Base-by-base conservation (phyloP, 1,284 basidiomycete genomes). In the Termitomyces sp. region DNA sequence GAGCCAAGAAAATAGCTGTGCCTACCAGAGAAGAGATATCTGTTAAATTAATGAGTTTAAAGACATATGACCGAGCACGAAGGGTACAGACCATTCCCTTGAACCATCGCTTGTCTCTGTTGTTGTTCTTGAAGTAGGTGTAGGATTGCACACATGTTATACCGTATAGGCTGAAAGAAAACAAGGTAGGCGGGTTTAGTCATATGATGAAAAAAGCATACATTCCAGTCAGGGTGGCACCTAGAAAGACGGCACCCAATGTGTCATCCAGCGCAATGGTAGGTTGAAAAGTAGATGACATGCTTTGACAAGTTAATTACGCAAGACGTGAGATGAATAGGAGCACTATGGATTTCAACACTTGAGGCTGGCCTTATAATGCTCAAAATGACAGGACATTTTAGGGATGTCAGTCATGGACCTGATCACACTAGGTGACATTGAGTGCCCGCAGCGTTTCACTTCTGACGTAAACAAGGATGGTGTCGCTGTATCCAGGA, bases 71-170 rank as follows among this genome's bases (percentile, higher is more conserved):
- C 5, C 1, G 7, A 5, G 19, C 13, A 47, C 3, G 2, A 13
- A 34, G 1, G 1, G 12, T 24, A 47, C 45, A 24, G 13, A 47
- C 46, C 33, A 26, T 1, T 47, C 46, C 13, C 15, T 36, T 47
- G 15, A 36, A 36, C 46, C 46, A 47, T 36, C 1, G 21, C 2
- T 12, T 36, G 21, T 47, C 46, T n/a, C 15, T 7, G 9, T 36
- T 33, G 1, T 13, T 26, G 45, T 24, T 34, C n/a, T 26, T 47
- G 31, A 47, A 47, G 34, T 47, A 47, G 1, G 21, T 26, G 15
- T 47, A 47, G 33, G 33, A 36, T 8, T 47, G 46, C 4, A 47
- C 46, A 26, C 46, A 47, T 26, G 46, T 47, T 34, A 47, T 47
- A n/a, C 46, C 46, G 3, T 47, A 47, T n/a, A 47, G 33, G n/a